A percentile compares a stretch with the other conserved stretches of the same genome.
phyloP scores from a whole-genome alignment of 139 green algal genomes.

The Chlamydomonas incerta region DNA sequence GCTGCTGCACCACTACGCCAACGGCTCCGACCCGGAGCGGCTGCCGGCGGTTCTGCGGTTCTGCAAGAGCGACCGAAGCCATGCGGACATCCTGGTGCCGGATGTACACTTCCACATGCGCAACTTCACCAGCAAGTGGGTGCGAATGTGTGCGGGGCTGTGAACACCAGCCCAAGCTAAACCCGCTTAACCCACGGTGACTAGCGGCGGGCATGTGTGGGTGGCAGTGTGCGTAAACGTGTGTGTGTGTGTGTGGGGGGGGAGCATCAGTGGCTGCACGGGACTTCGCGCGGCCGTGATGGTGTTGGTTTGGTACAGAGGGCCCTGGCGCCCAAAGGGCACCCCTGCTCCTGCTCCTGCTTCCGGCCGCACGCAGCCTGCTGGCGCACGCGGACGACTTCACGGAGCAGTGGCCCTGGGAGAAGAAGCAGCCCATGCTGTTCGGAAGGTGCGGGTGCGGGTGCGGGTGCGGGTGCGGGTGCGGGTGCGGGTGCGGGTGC shows the following conservation, averaged over 20 bases:
- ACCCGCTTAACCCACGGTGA: too few species aligned
- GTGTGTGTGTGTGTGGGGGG: too few species aligned
- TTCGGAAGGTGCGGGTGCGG: constrained; percentile 3
- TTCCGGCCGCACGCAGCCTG: neutral
- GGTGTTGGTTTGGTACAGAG: too few species aligned
- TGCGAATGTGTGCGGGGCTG: too few species aligned
- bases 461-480: neutral
- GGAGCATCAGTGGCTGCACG: too few species aligned
- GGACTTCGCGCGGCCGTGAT: too few species aligned
- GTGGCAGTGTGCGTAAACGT: too few species aligned
- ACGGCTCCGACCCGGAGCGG: neutral
- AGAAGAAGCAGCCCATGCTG: neutral
- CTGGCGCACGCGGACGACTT: neutral
- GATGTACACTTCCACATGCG: constrained; percentile 54
- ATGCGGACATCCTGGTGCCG: constrained; percentile 52
- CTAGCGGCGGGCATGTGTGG: too few species aligned
- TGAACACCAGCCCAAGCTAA: too few species aligned
- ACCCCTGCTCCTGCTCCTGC: too few species aligned
- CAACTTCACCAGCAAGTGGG: constrained; percentile 11
- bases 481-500: neutral
- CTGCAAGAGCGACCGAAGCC: constrained; percentile 18
- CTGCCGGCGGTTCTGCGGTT: constrained; percentile 43
- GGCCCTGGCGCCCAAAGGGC: too few species aligned
- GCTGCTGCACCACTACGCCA: neutral
- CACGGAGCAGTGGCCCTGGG: constrained; percentile 19